Base-by-base conservation (phyloP, 1,284 basidiomycete genomes). In the Pseudozyma tsukubaensis region DNA sequence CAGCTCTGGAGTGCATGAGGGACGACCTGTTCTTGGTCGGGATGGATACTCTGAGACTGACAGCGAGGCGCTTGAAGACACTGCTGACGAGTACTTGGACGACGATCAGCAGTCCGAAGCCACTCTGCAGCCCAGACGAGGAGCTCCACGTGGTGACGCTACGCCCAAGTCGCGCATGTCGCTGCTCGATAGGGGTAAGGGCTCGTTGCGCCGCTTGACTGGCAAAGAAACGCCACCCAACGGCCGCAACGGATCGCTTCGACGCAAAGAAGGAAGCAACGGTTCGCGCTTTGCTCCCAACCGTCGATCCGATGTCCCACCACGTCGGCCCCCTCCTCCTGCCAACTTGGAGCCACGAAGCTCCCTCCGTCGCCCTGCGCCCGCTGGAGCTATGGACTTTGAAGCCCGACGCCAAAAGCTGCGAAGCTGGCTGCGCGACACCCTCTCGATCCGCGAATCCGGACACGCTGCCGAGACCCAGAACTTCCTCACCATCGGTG, bases 361-460 rank as follows among this genome's bases (percentile, higher is more conserved):
- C 44, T 62, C 61, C 2, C 34, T 53, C 21, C 72, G 70, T 19
- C 63, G 69, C 8, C 57, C 70, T 14, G 65, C 72, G 13, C 47
- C 52, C 37, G 50, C 71, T n/a, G 65, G 65, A 11, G 55, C 63
- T 3, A 60, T 63, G 61, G 67, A 77, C 60, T 77, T 73, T 61
- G 79, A 83, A 14, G 67, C 71, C 12, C 73, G 81, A 11, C 76
- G 82, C 21, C 72, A 78, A 29, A 76, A 79, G 63, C 72, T 83
- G 35, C 78, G 82, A 24, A 72, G 53, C 42, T 83, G 82, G 82
- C 69, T 83, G 44, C 75, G 82, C 35, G 82, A 83, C 53, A 68
- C 81, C n/a, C 65, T 83, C 29, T 67, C 81, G 7, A 57, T 81
- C 39, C 81, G 82, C 51, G 81, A 79, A 34, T 64, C 80, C 0